A percentile compares a stretch with the other conserved stretches of the same genome.
phyloP scores from a whole-genome alignment of 169 alveolate genomes.

The Blepharisma undulans region DNA sequence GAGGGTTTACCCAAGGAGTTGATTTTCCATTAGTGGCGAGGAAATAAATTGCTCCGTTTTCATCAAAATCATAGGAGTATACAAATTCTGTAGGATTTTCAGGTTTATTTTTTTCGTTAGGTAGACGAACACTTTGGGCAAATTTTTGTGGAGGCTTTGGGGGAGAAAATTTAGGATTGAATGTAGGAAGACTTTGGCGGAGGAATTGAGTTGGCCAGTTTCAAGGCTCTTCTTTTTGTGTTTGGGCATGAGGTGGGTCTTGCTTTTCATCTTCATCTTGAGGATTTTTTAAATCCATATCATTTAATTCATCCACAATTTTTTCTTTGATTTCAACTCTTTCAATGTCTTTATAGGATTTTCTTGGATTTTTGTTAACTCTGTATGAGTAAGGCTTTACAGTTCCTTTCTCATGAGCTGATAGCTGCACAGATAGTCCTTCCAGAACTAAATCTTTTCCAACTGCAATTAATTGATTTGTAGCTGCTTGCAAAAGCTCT shows the following conservation, averaged over 20 bases:
- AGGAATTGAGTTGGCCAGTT: background rate
- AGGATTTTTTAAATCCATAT: background rate
- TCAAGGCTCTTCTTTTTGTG: background rate
- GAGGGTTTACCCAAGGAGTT: slow-evolving; percentile 79
- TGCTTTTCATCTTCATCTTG: background rate
- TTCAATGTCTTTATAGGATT: background rate
- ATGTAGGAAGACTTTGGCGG: background rate
- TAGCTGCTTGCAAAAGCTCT: slow-evolving; percentile 51
- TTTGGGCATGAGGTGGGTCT: background rate
- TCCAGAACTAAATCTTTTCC: slow-evolving; percentile 64
- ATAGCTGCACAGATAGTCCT: slow-evolving; percentile 51
- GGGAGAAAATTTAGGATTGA: background rate
- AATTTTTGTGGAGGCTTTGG: slow-evolving; percentile 34
- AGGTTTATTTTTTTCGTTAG: background rate
- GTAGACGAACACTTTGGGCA: background rate
- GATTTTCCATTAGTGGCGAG: slow-evolving; percentile 76
- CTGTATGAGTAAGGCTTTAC: background rate
- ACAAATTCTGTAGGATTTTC: slow-evolving; percentile 57
- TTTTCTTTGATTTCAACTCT: background rate
- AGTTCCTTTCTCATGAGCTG: background rate
- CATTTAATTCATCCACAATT: background rate
- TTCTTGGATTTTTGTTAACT: slow-evolving; percentile 28
- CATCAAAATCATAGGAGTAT: slow-evolving; percentile 79
- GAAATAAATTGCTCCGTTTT: slow-evolving; percentile 80
- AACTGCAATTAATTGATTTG: slow-evolving; percentile 45